Conservation (phyloP, 202 grass and related monocot genomes). For the Setaria viridis region DNA sequence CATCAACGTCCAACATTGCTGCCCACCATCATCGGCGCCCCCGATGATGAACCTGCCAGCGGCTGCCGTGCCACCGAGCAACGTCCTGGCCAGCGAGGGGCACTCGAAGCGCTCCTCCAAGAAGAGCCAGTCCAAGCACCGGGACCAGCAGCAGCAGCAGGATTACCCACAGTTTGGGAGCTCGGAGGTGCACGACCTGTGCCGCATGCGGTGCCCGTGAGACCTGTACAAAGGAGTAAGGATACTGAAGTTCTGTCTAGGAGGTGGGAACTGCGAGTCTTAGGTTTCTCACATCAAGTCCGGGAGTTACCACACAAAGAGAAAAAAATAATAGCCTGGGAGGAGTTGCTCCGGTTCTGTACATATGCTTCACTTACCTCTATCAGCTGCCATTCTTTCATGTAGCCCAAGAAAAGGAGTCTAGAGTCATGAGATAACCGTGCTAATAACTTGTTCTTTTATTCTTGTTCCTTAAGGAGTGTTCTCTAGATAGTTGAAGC, state of each 20-base stretch:
- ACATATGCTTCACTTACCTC: slow-evolving; percentile 62
- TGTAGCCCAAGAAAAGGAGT: slow-evolving; percentile 51
- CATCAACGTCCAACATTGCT: slow-evolving; percentile 72
- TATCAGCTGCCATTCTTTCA: slow-evolving; percentile 49
- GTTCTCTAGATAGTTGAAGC: slow-evolving; percentile 45
- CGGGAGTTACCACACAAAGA: slow-evolving; percentile 27
- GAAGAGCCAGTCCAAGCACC: slow-evolving; percentile 56
- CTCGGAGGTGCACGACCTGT: slow-evolving; percentile 67
- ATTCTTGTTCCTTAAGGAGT: slow-evolving; percentile 38
- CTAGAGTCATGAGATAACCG: slow-evolving; percentile 41
- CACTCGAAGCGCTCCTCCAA: slow-evolving; percentile 61
- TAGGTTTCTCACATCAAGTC: slow-evolving; percentile 50
- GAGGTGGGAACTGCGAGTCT: slow-evolving; percentile 40
- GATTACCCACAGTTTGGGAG: slow-evolving; percentile 64
- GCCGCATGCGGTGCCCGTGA: slow-evolving; percentile 69
- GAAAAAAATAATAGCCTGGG: background rate
- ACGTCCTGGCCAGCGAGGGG: slow-evolving; percentile 44
- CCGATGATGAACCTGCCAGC: slow-evolving; percentile 42
- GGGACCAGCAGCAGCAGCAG: slow-evolving; percentile 49
- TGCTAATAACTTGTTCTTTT: slow-evolving; percentile 44
- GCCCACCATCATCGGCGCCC: slow-evolving; percentile 56
- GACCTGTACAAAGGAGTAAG: slow-evolving; percentile 46
- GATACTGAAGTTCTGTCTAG: slow-evolving; percentile 52
- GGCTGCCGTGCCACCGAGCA: slow-evolving; percentile 21
- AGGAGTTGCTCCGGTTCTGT: slow-evolving; percentile 57